These are phyloP conservation scores for Withania somnifera DNA, from an alignment of 305 asterid genomes.

Conservation along the genomic window DNA sequence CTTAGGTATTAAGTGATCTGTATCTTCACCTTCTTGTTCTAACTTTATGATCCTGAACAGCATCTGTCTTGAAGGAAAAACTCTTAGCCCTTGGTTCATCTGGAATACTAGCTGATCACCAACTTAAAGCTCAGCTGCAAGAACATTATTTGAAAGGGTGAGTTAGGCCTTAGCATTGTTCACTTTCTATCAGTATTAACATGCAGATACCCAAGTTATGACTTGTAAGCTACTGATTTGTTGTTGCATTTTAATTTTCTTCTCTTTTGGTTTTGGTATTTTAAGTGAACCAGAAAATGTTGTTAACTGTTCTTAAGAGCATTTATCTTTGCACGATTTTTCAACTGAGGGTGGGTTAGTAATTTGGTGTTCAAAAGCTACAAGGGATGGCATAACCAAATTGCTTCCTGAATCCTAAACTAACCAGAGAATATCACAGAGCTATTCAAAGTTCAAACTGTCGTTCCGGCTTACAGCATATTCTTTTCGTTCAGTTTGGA, in stretches of 20 bases:
- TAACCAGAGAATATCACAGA: neutral
- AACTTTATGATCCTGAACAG: slow-evolving; percentile 40
- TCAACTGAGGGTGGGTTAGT: neutral
- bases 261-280: neutral
- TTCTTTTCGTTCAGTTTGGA: neutral
- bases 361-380: neutral
- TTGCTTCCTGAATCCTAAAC: neutral
- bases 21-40: slow-evolving; percentile 10
- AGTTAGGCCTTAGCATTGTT: slow-evolving; percentile 20
- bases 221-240: neutral
- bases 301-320: neutral
- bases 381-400: neutral
- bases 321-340: neutral
- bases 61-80: slow-evolving; percentile 92
- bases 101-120: slow-evolving; percentile 99
- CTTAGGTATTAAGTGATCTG: neutral
- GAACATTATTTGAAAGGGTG: slow-evolving; percentile 96
- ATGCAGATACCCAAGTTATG: neutral
- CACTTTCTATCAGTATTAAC: neutral
- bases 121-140: slow-evolving; percentile 95
- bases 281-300: neutral
- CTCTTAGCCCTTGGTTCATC: slow-evolving; percentile 96
- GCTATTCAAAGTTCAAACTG: neutral
- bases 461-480: neutral
- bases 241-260: neutral